Conservation (phyloP, 768 basidiomycete species). For the Suillus subalutaceus region DNA sequence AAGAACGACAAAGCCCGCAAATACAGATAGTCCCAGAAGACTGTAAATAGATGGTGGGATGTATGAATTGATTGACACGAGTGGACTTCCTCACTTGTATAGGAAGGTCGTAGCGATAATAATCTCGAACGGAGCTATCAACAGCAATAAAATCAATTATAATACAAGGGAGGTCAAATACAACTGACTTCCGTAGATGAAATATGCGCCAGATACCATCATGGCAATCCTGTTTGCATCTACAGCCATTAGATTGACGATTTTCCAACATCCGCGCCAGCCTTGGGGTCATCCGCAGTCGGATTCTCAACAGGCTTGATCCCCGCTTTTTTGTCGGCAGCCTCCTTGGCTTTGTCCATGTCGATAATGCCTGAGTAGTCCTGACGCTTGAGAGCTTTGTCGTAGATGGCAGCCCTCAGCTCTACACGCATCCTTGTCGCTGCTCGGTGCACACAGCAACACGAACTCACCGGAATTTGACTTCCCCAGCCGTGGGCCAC, state of each 20-base stretch:
- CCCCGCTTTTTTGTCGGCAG: constrained; percentile 26
- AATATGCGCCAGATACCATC: constrained; percentile 59
- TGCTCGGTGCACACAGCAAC: constrained; percentile 48
- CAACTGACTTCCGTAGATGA: constrained; percentile 63
- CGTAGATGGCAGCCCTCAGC: constrained; percentile 86
- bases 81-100: constrained; percentile 57
- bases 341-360: constrained; percentile 41
- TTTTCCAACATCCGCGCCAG: constrained; percentile 86
- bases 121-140: constrained; percentile 73
- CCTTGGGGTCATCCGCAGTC: constrained; percentile 53
- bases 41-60: constrained; percentile 32
- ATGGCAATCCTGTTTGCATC: constrained; percentile 68
- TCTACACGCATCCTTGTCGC: constrained; percentile 72
- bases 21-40: constrained; percentile 69
- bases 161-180: constrained; percentile 1
- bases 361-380: constrained; percentile 81
- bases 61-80: not conserved
- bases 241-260: constrained; percentile 86
- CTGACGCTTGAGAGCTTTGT: constrained; percentile 82
- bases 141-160: not conserved
- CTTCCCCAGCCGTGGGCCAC: constrained; percentile 77
- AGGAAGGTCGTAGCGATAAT: constrained; percentile 72
- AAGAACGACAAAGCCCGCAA: constrained; percentile 60
- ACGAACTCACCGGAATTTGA: constrained; percentile 70
- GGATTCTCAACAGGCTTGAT: constrained; percentile 26